These are phyloP conservation scores for Irpex sp. DNA, from an alignment of 1,284 basidiomycete genomes.

Conservation along the genomic window DNA sequence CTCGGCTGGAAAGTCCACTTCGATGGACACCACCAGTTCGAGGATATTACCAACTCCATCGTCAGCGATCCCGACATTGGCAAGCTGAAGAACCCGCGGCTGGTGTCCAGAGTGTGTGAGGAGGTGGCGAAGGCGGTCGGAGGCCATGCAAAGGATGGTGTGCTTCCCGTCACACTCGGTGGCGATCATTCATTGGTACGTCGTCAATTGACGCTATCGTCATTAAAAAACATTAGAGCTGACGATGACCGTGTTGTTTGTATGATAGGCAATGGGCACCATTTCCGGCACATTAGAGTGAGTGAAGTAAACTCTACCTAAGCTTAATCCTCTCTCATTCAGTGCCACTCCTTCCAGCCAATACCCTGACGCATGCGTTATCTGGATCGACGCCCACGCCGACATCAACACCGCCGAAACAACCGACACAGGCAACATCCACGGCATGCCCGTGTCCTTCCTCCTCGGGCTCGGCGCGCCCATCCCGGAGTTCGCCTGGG, in stretches of 20 bases:
- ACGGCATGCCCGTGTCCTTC: slow-evolving; percentile 98
- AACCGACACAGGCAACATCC: slow-evolving; percentile 90
- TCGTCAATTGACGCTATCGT: too few relatives aligned
- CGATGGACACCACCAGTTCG: slow-evolving; percentile 87
- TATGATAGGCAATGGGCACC: slow-evolving; percentile 82
- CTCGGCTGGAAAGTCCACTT: slow-evolving; percentile 92
- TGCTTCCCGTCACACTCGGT: slow-evolving; percentile 89
- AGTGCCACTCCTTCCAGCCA: slow-evolving; percentile 35
- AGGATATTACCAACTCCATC: slow-evolving; percentile 58
- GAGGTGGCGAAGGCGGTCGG: slow-evolving; percentile 78
- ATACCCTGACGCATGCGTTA: slow-evolving; percentile 75
- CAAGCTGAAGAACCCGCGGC: slow-evolving; percentile 82
- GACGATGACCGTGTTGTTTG: neutral
- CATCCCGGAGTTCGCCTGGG: slow-evolving; percentile 73
- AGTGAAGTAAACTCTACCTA: slow-evolving; percentile 19
- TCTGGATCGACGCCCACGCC: slow-evolving; percentile 94
- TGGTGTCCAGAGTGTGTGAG: slow-evolving; percentile 83
- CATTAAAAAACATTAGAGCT: too few relatives aligned
- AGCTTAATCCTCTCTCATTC: slow-evolving; percentile 1
- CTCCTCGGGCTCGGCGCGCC: slow-evolving; percentile 69
- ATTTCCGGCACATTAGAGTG: slow-evolving; percentile 80
- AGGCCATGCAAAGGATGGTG: slow-evolving; percentile 71
- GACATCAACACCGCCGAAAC: slow-evolving; percentile 93
- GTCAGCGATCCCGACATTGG: slow-evolving; percentile 79
- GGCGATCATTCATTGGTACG: slow-evolving; percentile 92